Evolutionary conservation across 2,329 filamentous ascomycete genomes (phyloP).

Genomic region (Simplicillium sp.): DNA sequence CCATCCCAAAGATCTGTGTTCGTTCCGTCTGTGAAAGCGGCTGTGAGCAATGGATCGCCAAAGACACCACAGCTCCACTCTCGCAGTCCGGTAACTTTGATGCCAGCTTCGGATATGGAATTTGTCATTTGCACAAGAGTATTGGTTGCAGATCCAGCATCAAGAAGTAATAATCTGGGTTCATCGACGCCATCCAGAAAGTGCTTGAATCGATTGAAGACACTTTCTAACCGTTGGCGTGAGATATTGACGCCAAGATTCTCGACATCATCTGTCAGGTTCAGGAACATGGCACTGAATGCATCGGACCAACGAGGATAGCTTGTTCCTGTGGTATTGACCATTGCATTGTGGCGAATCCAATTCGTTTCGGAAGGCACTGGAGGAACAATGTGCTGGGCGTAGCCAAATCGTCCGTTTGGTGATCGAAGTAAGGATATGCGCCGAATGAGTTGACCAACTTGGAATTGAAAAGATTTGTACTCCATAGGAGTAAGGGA

Average conservation of each 20-base stretch:
- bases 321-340: conserved; percentile 1
- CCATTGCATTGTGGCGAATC: background rate
- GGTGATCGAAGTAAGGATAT: conserved; percentile 35
- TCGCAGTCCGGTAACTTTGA: conserved; percentile 38
- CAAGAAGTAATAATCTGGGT: conserved; percentile 44
- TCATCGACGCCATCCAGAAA: conserved; percentile 41
- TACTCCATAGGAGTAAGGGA: conserved; percentile 25
- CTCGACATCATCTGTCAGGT: conserved; percentile 48
- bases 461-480: conserved; percentile 32
- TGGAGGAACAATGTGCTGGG: conserved; percentile 16
- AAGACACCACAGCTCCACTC: conserved; percentile 52
- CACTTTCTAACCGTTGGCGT: conserved; percentile 43
- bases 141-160: conserved; percentile 40
- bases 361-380: conserved; percentile 5
- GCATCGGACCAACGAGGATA: conserved; percentile 38
- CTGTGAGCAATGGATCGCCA: conserved; percentile 47
- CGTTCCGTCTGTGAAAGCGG: conserved; percentile 34
- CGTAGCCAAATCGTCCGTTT: conserved; percentile 35
- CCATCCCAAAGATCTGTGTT: conserved; percentile 36
- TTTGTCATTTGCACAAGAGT: conserved; percentile 27
- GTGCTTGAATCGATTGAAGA: conserved; percentile 38
- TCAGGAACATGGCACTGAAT: conserved; percentile 48
- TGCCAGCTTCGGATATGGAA: conserved; percentile 4
- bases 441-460: conserved; percentile 33
- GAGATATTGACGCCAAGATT: conserved; percentile 49